Percentiles rank a stretch among this genome's conserved stretches.
Conservation (phyloP, 2,329 filamentous ascomycete species). For the Pseudopithomyces maydicus region DNA sequence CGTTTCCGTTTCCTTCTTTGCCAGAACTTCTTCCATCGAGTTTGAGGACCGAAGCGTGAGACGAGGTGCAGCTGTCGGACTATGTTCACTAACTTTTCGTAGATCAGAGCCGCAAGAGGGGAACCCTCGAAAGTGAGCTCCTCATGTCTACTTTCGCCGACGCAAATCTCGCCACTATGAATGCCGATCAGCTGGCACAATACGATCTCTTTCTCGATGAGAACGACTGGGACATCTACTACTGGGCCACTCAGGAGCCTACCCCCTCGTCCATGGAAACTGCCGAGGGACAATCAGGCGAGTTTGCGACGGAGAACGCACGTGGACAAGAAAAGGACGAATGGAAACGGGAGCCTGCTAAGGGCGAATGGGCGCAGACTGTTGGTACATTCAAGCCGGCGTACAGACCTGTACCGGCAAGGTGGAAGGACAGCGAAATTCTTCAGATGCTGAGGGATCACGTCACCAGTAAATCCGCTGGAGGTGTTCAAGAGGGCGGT, state of each 20-base stretch:
- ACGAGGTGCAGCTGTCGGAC: not conserved
- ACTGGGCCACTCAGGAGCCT: conserved; percentile 93
- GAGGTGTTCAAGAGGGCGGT: conserved; percentile 54
- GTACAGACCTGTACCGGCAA: conserved; percentile 83
- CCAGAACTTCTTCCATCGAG: not conserved
- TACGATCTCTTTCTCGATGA: conserved; percentile 96
- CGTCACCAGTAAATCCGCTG: conserved; percentile 73
- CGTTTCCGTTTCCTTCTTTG: conserved; percentile 5
- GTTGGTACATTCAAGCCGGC: conserved; percentile 92
- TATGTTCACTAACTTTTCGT: conserved; percentile 11
- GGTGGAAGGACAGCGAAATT: conserved; percentile 86
- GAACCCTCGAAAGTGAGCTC: conserved; percentile 93
- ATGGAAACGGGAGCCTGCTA: conserved; percentile 58
- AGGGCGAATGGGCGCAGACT: conserved; percentile 95
- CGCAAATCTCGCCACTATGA: conserved; percentile 76
- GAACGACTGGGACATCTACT: conserved; percentile 99
- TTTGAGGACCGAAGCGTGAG: not conserved
- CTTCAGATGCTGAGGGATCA: conserved; percentile 77
- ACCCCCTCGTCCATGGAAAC: conserved; percentile 62
- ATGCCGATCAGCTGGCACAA: conserved; percentile 71
- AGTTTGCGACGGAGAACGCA: conserved; percentile 49
- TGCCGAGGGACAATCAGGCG: conserved; percentile 57
- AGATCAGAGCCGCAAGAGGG: conserved; percentile 98
- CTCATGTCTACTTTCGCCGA: conserved; percentile 95
- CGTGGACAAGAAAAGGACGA: conserved; percentile 53